Percentiles rank a stretch among this genome's conserved stretches.
phyloP scores from a whole-genome alignment of 305 asterid genomes.

The Salvia sclarea region DNA sequence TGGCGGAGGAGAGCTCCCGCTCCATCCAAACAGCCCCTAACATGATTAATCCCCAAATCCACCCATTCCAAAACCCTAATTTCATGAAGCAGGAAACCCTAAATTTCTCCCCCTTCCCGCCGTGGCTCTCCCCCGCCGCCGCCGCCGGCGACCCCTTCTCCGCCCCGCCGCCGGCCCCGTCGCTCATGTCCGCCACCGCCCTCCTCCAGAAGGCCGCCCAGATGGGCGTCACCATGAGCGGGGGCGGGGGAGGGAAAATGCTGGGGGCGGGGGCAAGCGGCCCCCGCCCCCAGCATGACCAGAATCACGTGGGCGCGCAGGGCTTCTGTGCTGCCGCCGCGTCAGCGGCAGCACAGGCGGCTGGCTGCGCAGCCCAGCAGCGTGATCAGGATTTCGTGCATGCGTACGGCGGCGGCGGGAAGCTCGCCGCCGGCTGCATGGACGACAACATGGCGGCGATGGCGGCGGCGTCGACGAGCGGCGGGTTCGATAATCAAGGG shows the following conservation, averaged over 20 bases:
- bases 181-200: conserved; percentile 76
- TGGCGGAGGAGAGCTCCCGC: conserved; percentile 72
- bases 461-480: conserved; percentile 25
- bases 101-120: conserved; percentile 46
- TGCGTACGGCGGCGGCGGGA: conserved; percentile 24
- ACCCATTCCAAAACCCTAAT: conserved; percentile 27
- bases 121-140: conserved; percentile 45
- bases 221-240: conserved; percentile 65
- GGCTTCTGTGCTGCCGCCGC: conserved; percentile 45
- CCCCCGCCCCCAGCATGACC: no score
- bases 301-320: conserved; percentile 51
- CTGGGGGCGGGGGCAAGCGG: no score
- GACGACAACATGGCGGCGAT: conserved; percentile 42
- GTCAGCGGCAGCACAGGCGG: conserved; percentile 48
- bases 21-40: conserved; percentile 49
- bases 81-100: conserved; percentile 49
- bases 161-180: conserved; percentile 13
- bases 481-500: conserved; percentile 37
- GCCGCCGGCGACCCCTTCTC: not conserved
- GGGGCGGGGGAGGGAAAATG: conserved; percentile 18
- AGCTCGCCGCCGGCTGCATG: conserved; percentile 47
- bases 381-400: conserved; percentile 50
- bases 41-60: conserved; percentile 22
- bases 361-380: conserved; percentile 42
- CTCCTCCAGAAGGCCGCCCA: conserved; percentile 72